Evolutionary conservation across 176 grass and related monocot species (phyloP), one percentile per base, ranked within the genome.

Genomic region (Oryza australiensis): DNA sequence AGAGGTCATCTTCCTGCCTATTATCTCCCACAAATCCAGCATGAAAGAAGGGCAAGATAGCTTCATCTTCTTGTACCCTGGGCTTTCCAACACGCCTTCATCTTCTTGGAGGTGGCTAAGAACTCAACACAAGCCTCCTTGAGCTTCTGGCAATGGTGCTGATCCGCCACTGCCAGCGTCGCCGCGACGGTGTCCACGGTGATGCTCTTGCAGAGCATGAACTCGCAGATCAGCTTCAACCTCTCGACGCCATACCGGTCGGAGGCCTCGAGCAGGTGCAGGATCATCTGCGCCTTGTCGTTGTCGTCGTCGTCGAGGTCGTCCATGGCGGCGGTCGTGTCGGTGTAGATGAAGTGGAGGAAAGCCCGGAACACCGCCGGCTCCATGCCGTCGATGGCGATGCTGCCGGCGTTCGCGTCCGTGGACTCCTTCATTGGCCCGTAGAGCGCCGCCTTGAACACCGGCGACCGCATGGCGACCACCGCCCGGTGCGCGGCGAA

Each of bases 401-500:
- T 51, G 63, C 64, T 23, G 5, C 35, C 35, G 35, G n/a, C 28
- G 24, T n/a, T 66, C 35, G 35, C 35, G 35, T 37, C 35, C 35
- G 35, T 37, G 7, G 12, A 60, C 12, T 20, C 72, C 15, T 49
- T 75, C 89, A 85, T 82, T 23, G 22, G 2, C 4, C 86, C 72
- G 13, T 33, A 76, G 22, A 91, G 53, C 63, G 67, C 32, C 3
- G 82, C 75, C 68, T 40, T 91, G 65, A 91, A 88, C 49, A 88
- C 86, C 37, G 86, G 89, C 41, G 86, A 88, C n/a, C 89, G 72
- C 71, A 29, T 28, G 0, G 86, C 82, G 40, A 91, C 82, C 59
- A 91, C 73, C 20, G 63, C 37, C 12, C 29, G 55, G 68, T 91
- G 89, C 1, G 76, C 85, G 13, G 26, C n/a, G 57, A 91, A 84